Evolutionary conservation across 805 yeast genomes (phyloP).

Genomic region (Lipomyces starkeyi): DNA sequence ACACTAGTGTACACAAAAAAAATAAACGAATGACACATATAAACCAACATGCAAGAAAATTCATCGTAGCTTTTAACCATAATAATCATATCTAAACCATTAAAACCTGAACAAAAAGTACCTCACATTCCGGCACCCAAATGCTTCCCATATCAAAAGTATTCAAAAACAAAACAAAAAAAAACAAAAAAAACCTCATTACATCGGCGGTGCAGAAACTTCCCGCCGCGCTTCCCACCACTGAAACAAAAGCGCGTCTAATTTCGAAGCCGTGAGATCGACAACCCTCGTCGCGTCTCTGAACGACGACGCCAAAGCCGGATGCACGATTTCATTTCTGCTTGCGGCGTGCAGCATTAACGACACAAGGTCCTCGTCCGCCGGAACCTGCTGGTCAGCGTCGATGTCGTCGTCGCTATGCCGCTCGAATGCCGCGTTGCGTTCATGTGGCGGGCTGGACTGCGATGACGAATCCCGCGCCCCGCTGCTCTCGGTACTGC

Average conservation of each 20-base stretch:
- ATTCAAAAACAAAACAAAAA: neutral
- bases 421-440: neutral
- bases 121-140: neutral
- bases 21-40: too few relatives aligned
- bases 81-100: neutral
- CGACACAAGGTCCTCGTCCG: slow-evolving; percentile 2
- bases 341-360: neutral
- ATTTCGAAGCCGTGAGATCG: slow-evolving; percentile 3
- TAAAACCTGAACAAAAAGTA: too few relatives aligned
- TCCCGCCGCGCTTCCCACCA: slow-evolving; percentile 1
- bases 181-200: neutral
- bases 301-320: slow-evolving; percentile 2
- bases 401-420: neutral
- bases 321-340: neutral
- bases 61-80: neutral
- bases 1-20: neutral
- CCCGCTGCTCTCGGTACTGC: slow-evolving; percentile 7
- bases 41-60: neutral
- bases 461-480: slow-evolving; percentile 16
- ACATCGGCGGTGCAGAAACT: neutral
- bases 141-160: neutral
- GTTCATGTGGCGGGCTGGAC: slow-evolving; percentile 19
- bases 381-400: neutral
- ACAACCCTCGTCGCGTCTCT: neutral
- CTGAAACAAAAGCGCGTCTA: slow-evolving; percentile 4